These are phyloP conservation scores for Trichosporon sp. DNA, from an alignment of 1,284 basidiomycete genomes.

Conservation along the genomic window DNA sequence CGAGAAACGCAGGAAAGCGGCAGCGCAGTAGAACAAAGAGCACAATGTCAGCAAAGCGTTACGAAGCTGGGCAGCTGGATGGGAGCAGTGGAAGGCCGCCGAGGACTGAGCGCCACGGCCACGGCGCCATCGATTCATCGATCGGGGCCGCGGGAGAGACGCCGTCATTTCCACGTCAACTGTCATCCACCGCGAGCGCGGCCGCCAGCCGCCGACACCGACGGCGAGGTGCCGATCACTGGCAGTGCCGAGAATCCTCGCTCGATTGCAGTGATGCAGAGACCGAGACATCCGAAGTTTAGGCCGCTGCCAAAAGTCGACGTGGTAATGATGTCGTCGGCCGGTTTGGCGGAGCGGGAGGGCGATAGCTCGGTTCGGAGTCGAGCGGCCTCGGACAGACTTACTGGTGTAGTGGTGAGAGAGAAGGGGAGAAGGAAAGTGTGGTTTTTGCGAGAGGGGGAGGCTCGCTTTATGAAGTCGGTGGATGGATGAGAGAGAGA, in stretches of 20 bases:
- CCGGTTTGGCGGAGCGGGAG: background rate
- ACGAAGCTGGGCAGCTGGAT: background rate
- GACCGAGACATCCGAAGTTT: background rate
- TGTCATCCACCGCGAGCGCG: background rate
- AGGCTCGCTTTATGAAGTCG: background rate
- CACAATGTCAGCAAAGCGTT: background rate
- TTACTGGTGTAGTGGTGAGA: slow-evolving; percentile 6
- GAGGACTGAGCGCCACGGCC: background rate
- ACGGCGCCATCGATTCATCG: background rate
- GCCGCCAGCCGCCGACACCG: background rate
- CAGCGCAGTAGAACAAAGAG: background rate
- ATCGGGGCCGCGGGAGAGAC: background rate
- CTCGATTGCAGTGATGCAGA: background rate
- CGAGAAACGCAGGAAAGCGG: background rate
- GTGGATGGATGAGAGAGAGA: slow-evolving; percentile 12
- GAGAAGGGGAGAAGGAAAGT: background rate
- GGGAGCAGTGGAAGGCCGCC: background rate
- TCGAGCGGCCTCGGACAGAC: background rate
- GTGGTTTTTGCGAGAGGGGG: background rate
- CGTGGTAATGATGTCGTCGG: background rate
- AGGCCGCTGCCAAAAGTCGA: background rate
- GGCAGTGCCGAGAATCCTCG: background rate
- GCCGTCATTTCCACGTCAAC: background rate
- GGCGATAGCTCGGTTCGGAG: background rate
- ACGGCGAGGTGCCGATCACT: background rate